phyloP scores from a whole-genome alignment of 495 filamentous ascomycete species.

The Hypoxylon fragiforme region DNA sequence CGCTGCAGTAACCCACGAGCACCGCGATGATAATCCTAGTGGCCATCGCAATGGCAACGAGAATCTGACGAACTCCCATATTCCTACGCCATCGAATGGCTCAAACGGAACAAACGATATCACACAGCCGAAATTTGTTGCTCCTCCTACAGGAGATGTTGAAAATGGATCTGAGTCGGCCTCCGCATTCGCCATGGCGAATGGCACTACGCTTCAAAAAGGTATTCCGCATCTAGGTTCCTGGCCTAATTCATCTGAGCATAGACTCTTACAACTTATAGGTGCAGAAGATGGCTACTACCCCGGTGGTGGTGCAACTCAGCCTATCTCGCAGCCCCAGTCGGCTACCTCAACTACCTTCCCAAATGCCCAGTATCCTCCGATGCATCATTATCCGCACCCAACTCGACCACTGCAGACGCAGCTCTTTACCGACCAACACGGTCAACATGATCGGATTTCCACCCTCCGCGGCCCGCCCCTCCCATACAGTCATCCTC shows the following conservation, averaged over 20 bases:
- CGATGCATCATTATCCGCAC: constrained; percentile 8
- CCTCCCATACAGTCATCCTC: constrained; percentile 30
- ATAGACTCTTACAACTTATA: constrained; percentile 31
- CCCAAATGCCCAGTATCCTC: constrained; percentile 14
- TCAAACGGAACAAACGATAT: constrained; percentile 1
- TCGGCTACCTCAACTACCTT: constrained; percentile 19
- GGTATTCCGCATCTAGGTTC: constrained; percentile 22
- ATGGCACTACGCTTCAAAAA: constrained; percentile 17
- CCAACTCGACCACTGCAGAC: constrained; percentile 19
- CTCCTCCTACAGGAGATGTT: constrained; percentile 1
- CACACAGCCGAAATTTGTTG: background rate
- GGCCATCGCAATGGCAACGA: background rate
- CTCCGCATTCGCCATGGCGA: constrained; percentile 10
- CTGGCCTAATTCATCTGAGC: constrained; percentile 2
- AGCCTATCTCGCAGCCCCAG: constrained; percentile 25
- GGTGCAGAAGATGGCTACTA: constrained; percentile 12
- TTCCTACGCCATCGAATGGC: background rate
- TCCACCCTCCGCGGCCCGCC: constrained; percentile 24
- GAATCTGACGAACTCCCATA: background rate
- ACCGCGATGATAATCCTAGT: background rate
- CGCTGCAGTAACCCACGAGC: background rate
- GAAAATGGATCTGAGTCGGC: constrained; percentile 5
- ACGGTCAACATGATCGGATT: background rate
- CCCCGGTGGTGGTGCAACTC: background rate
- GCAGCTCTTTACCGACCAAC: constrained; percentile 17